Conservation (phyloP, 306 rosid genomes). For the Delonix regia region DNA sequence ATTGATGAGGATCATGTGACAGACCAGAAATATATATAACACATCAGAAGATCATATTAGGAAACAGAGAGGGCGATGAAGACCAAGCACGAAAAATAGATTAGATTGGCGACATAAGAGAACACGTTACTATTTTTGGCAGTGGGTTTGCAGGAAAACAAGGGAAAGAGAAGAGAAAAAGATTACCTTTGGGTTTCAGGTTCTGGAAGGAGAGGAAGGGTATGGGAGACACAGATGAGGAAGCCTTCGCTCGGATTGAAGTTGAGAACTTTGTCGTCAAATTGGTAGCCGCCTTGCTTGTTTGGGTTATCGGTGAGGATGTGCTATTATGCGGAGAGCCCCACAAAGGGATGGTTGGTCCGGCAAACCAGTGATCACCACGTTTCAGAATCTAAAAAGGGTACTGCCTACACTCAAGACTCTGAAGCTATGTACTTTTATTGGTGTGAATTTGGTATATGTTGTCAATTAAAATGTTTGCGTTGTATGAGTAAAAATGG, state of each 20-base stretch:
- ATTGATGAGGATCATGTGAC: not conserved
- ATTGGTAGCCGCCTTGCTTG: not conserved
- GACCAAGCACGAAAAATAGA: not conserved
- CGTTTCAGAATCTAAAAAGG: too few species aligned
- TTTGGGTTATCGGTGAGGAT: not conserved
- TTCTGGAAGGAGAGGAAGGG: not conserved
- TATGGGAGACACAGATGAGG: not conserved
- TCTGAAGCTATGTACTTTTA: too few species aligned
- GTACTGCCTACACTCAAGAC: too few species aligned
- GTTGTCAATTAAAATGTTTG: too few species aligned
- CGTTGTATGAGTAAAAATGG: too few species aligned
- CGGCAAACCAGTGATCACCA: not conserved
- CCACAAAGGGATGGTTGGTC: not conserved
- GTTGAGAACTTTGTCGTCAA: not conserved
- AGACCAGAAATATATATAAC: not conserved
- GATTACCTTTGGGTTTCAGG: slow-evolving; percentile 16
- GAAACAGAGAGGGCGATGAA: not conserved
- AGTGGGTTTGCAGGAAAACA: not conserved
- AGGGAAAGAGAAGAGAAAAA: not conserved
- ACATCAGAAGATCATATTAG: not conserved
- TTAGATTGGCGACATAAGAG: not conserved
- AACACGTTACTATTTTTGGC: not conserved
- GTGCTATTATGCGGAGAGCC: not conserved
- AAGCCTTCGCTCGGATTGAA: not conserved
- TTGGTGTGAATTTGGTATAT: too few species aligned